Evolutionary conservation across 108 stramenopile genomes (phyloP).

Genomic region (Epipyxis sp.): DNA sequence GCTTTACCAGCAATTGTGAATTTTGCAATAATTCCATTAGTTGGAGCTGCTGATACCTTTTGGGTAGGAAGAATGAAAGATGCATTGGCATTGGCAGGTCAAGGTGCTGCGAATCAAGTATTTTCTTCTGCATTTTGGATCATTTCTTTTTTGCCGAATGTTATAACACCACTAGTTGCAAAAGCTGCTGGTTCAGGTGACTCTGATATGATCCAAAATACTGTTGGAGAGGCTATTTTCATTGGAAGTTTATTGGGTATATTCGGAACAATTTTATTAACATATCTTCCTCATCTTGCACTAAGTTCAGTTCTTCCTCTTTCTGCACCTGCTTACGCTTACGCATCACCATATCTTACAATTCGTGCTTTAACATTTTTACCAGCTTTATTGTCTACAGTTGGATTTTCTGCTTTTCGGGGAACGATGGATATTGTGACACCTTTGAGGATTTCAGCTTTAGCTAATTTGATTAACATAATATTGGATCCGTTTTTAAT

Average conservation of each 20-base stretch:
- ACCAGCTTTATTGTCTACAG: conserved; percentile 70
- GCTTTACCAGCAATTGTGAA: conserved; percentile 81
- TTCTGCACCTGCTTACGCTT: conserved; percentile 72
- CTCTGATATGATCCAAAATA: conserved; percentile 67
- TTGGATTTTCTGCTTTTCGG: conserved; percentile 72
- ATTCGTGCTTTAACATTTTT: conserved; percentile 76
- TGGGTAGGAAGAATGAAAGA: conserved; percentile 87
- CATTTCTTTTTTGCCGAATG: conserved; percentile 72
- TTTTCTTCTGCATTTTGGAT: conserved; percentile 76
- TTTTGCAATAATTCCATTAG: conserved; percentile 75
- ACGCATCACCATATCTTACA: conserved; percentile 73
- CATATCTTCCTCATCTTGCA: conserved; percentile 59
- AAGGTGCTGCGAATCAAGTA: conserved; percentile 81
- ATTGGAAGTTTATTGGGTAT: conserved; percentile 67
- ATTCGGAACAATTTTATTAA: conserved; percentile 62
- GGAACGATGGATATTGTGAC: conserved; percentile 73
- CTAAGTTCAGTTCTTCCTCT: conserved; percentile 58
- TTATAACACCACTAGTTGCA: conserved; percentile 75
- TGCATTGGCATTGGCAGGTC: conserved; percentile 78
- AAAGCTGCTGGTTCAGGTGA: conserved; percentile 72
- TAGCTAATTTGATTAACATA: conserved; percentile 74
- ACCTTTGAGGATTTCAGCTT: conserved; percentile 71
- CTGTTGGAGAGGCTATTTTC: conserved; percentile 71
- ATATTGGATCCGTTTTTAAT: conserved; percentile 77
- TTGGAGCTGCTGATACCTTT: conserved; percentile 77